A percentile compares a stretch with the other conserved stretches of the same genome.
Conservation (phyloP, 2,329 filamentous ascomycete species). For the Domatiomyces globalis region DNA sequence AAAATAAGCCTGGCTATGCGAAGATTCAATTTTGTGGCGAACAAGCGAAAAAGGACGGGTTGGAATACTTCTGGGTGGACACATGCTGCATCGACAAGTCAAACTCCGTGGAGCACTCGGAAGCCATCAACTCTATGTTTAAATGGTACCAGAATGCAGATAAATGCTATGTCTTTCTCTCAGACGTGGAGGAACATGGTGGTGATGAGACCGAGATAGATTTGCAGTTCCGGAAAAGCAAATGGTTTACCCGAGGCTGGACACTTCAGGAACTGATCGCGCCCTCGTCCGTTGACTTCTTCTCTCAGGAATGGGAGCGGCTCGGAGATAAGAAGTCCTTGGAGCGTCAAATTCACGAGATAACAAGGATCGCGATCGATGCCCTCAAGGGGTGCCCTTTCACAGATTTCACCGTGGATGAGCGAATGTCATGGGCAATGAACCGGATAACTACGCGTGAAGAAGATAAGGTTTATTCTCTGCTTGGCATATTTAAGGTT, state of each 20-base stretch:
- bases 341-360: conserved; percentile 15
- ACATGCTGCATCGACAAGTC: conserved; percentile 19
- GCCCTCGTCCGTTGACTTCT: not conserved
- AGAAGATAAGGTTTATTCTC: conserved; percentile 21
- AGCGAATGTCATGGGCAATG: conserved; percentile 15
- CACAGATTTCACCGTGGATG: conserved; percentile 1
- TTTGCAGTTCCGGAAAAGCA: conserved; percentile 20
- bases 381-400: conserved; percentile 14
- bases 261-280: conserved; percentile 18
- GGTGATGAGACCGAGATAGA: conserved; percentile 30
- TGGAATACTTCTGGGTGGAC: conserved; percentile 18
- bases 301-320: conserved; percentile 33
- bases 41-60: conserved; percentile 2
- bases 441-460: conserved; percentile 12
- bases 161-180: conserved; percentile 2
- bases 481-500: conserved; percentile 19
- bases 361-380: conserved; percentile 15
- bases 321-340: conserved; percentile 25
- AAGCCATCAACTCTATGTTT: conserved; percentile 16
- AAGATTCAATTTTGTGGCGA: conserved; percentile 3
- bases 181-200: conserved; percentile 24
- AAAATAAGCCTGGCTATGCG: not conserved
- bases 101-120: conserved; percentile 12
- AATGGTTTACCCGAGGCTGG: no score
- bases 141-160: conserved; percentile 13